Evolutionary conservation across 2,329 filamentous ascomycete genomes (phyloP).

Genomic region (Beauveria sp.): DNA sequence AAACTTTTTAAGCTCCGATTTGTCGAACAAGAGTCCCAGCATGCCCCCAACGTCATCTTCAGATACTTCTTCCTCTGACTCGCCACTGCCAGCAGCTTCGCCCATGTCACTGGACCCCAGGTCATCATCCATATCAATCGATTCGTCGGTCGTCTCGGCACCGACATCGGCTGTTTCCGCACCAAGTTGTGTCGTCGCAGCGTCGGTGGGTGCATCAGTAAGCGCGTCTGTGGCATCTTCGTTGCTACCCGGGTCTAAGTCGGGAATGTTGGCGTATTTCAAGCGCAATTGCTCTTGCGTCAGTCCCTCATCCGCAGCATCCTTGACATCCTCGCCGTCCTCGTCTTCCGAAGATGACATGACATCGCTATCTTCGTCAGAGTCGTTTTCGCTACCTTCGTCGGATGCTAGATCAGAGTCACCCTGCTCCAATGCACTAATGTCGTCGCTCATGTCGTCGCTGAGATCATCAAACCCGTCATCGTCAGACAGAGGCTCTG

Average conservation of each 20-base stretch:
- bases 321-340: constrained; percentile 37
- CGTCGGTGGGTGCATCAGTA: constrained; percentile 16
- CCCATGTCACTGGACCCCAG: constrained; percentile 49
- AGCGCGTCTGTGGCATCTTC: constrained; percentile 22
- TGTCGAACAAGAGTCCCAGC: constrained; percentile 51
- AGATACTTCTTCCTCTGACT: constrained; percentile 33
- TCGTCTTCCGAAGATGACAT: constrained; percentile 53
- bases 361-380: constrained; percentile 37
- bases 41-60: constrained; percentile 41
- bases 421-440: constrained; percentile 20
- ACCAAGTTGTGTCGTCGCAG: constrained; percentile 17
- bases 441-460: constrained; percentile 34
- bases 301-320: constrained; percentile 53
- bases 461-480: constrained; percentile 40
- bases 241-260: constrained; percentile 20
- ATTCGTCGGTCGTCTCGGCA: constrained; percentile 55
- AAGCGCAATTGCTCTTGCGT: constrained; percentile 60
- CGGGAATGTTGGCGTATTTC: constrained; percentile 61
- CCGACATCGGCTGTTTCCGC: constrained; percentile 22
- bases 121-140: constrained; percentile 62
- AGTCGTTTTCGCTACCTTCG: constrained; percentile 29
- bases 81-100: constrained; percentile 35
- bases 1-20: constrained; percentile 48
- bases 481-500: constrained; percentile 39
- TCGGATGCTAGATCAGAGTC: constrained; percentile 27